These are phyloP conservation scores for Apiotrichum laibachii DNA, from an alignment of 1,284 basidiomycete species.

Conservation along the genomic window DNA sequence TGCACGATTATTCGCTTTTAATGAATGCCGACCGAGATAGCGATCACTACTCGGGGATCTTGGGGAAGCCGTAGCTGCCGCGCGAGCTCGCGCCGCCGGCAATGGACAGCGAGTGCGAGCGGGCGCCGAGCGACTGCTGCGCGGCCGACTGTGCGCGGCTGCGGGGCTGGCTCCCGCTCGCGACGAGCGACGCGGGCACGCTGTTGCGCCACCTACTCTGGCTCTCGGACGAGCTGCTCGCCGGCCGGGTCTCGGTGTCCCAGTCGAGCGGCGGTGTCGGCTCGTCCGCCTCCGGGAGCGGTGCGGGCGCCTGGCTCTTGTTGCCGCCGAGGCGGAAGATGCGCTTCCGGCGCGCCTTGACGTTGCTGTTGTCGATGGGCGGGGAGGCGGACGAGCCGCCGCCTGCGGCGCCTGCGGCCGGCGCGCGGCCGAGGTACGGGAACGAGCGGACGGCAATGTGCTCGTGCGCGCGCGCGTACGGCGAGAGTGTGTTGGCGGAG, in stretches of 20 bases:
- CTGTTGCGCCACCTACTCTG: too few relatives aligned
- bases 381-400: slow-evolving; percentile 2
- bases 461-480: slow-evolving; percentile 79
- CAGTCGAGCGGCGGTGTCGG: slow-evolving; percentile 22
- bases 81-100: slow-evolving; percentile 10
- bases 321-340: slow-evolving; percentile 64
- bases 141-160: slow-evolving; percentile 1
- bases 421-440: slow-evolving; percentile 56
- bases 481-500: slow-evolving; percentile 85
- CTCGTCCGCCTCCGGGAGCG: slow-evolving; percentile 16
- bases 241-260: slow-evolving; percentile 16
- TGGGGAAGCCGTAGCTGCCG: slow-evolving; percentile 39
- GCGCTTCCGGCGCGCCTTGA: slow-evolving; percentile 74
- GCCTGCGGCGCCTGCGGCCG: slow-evolving; percentile 28
- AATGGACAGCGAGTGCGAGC: slow-evolving; percentile 2
- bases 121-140: slow-evolving; percentile 14
- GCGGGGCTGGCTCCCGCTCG: slow-evolving; percentile 5
- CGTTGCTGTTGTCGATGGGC: slow-evolving; percentile 33
- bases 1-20: too few relatives aligned
- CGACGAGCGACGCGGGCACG: not conserved
- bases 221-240: slow-evolving; percentile 15
- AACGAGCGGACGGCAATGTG: slow-evolving; percentile 87
- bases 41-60: slow-evolving; percentile 17
- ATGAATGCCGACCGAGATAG: not conserved
- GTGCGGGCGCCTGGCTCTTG: slow-evolving; percentile 2